Evolutionary conservation across 345 rosid species (phyloP), one percentile per base, ranked within the genome.

Genomic region (Pelargonium nanum): DNA sequence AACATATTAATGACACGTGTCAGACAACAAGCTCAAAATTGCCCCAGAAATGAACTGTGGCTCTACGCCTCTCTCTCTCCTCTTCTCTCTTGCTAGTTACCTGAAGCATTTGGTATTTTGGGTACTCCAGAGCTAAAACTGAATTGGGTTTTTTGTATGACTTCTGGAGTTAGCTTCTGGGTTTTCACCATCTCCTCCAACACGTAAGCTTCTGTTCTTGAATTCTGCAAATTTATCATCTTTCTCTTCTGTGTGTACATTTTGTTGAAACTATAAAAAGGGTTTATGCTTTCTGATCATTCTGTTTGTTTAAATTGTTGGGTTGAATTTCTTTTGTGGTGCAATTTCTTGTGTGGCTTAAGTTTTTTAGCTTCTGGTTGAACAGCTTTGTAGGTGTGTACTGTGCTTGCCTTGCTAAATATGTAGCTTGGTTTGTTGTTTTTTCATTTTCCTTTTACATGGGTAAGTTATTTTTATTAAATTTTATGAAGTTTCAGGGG

Each of bases 181-280:
- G 57, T 28, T 56, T 40, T 55, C 63, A 28, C 63, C 54, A 53
- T 60, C 73, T 65, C 65, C 24, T 9, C 4, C 32, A 1, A 34
- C 63, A 72, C 58, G 77, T 72, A 67, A 72, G 69, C 59, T 75
- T 13, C 40, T 44, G 1, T 23, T 50, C 32, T 50, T 23, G n/a
- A 8, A 0, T 62, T 17, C 20, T 32, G 45, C 30, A 55, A 44
- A 28, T 60, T 22, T 16, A 16, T 8, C 5, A 22, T 45, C 50
- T 9, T n/a, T 16, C 53, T n/a, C 26, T 6, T 24, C 34, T 26
- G 48, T 40, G 15, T 40, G 48, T 9, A 55, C 13, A 22, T 25
- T 22, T 17, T 12, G 21, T 25, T 59, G 15, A 3, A 53, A 57
- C 59, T 45, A 4, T 21, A 8, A 28, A 20, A 64, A 55, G 12